Evolutionary conservation across 2,329 filamentous ascomycete species (phyloP).

Genomic region (Exophiala calicioides): DNA sequence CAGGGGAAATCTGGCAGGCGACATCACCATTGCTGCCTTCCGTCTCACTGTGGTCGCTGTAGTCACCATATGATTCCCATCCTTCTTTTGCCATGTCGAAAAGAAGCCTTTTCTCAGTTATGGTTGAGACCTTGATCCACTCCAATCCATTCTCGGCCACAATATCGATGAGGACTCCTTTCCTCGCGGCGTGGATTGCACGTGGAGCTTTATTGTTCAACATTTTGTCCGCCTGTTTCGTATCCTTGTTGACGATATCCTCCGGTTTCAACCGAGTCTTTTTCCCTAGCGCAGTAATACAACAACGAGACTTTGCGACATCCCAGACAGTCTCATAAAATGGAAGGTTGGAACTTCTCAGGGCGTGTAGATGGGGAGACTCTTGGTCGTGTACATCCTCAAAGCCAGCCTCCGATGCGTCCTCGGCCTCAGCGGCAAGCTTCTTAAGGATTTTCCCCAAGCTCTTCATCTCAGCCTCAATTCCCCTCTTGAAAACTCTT

Average conservation of each 20-base stretch:
- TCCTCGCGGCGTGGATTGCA: slow-evolving; percentile 35
- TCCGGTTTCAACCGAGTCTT: slow-evolving; percentile 44
- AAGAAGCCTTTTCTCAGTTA: slow-evolving; percentile 63
- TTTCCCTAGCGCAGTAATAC: slow-evolving; percentile 60
- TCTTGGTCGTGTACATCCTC: slow-evolving; percentile 27
- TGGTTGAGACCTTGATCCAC: slow-evolving; percentile 69
- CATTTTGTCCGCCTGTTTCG: slow-evolving; percentile 11
- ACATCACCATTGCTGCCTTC: slow-evolving; percentile 31
- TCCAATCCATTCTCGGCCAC: slow-evolving; percentile 62
- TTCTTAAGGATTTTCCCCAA: slow-evolving; percentile 44
- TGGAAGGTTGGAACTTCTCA: slow-evolving; percentile 66
- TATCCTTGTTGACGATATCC: slow-evolving; percentile 9
- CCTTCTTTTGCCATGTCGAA: slow-evolving; percentile 70
- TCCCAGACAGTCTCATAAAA: slow-evolving; percentile 67
- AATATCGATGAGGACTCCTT: slow-evolving; percentile 63
- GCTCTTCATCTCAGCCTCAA: slow-evolving; percentile 51
- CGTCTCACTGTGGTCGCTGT: slow-evolving; percentile 39
- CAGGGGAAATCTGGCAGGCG: slow-evolving; percentile 44
- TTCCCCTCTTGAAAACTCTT: slow-evolving; percentile 50
- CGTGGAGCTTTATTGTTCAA: slow-evolving; percentile 6
- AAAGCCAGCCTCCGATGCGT: slow-evolving; percentile 30
- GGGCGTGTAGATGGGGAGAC: slow-evolving; percentile 50
- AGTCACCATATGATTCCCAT: slow-evolving; percentile 53
- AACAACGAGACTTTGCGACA: slow-evolving; percentile 58
- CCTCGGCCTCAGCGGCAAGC: slow-evolving; percentile 10